phyloP scores from a whole-genome alignment of 768 basidiomycete genomes.

The Termitomyces sp. region DNA sequence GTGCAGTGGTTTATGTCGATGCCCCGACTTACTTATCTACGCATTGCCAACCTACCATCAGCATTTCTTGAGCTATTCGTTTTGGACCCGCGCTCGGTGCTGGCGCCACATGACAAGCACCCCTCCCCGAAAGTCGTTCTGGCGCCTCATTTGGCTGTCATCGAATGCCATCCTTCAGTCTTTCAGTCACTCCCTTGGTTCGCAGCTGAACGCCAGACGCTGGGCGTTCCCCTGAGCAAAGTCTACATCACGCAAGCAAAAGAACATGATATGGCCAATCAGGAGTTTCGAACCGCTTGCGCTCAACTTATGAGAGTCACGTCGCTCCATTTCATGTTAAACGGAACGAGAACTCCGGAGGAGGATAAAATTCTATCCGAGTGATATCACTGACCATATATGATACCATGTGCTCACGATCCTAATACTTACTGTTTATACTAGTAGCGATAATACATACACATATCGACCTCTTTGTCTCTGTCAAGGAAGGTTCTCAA shows the following conservation, averaged over 20 bases:
- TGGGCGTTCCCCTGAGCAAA: constrained; percentile 42
- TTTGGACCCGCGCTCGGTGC: constrained; percentile 25
- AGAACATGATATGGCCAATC: neutral
- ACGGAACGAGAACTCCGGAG: constrained; percentile 40
- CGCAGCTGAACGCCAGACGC: constrained; percentile 25
- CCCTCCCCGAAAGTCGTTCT: constrained; percentile 19
- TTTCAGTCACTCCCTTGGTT: constrained; percentile 28
- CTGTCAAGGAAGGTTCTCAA: neutral
- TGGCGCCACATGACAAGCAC: constrained; percentile 1
- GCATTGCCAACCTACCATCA: constrained; percentile 37
- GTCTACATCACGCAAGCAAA: constrained; percentile 35
- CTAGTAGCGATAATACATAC: neutral
- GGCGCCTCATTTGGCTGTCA: constrained; percentile 37
- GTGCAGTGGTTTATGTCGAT: constrained; percentile 53
- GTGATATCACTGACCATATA: neutral
- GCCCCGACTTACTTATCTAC: constrained; percentile 46
- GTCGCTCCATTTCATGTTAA: constrained; percentile 23
- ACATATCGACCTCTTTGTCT: neutral
- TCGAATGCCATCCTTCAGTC: constrained; percentile 41
- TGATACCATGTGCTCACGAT: neutral
- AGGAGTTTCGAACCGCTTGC: constrained; percentile 16
- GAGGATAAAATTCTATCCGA: constrained; percentile 29
- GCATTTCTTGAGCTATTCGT: constrained; percentile 45
- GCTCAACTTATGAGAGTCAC: constrained; percentile 21
- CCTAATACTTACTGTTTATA: neutral